phyloP scores from a whole-genome alignment of 441 rosid species.

The Geranium incanum region DNA sequence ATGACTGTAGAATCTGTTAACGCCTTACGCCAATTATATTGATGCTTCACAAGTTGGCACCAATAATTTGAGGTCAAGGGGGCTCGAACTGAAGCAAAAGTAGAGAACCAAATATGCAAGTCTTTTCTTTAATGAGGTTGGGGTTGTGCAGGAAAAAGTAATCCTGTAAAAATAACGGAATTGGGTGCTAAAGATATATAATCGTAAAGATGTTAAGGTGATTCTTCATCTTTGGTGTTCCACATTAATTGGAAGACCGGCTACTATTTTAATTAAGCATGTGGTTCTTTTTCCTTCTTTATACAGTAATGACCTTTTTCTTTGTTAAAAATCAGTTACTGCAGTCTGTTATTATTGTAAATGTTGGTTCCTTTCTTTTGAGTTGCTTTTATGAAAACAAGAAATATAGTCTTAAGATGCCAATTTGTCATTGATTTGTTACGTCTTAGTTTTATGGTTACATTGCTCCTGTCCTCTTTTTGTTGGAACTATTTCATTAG shows the following conservation, averaged over 20 bases:
- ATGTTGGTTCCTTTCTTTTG: background rate
- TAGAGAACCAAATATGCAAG: background rate
- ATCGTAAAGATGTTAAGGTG: background rate
- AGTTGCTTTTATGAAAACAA: background rate
- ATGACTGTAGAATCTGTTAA: background rate
- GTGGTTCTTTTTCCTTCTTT: background rate
- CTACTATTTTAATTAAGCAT: background rate
- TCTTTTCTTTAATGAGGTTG: background rate
- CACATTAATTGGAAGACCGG: background rate
- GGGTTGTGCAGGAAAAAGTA: background rate
- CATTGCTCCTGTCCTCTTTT: background rate
- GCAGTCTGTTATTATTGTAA: background rate
- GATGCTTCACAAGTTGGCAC: constrained; percentile 7
- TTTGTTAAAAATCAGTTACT: background rate
- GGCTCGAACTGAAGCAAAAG: constrained; percentile 4
- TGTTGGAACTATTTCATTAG: background rate
- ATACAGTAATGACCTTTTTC: background rate
- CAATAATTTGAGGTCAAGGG: background rate
- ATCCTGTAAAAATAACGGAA: background rate
- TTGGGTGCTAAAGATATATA: background rate
- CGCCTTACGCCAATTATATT: background rate
- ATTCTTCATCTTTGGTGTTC: background rate
- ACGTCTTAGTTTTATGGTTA: background rate
- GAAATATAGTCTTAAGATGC: background rate
- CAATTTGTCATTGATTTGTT: background rate